Evolutionary conservation across 2,329 filamentous ascomycete genomes (phyloP).

Genomic region (Fonsecaea pedrosoi): DNA sequence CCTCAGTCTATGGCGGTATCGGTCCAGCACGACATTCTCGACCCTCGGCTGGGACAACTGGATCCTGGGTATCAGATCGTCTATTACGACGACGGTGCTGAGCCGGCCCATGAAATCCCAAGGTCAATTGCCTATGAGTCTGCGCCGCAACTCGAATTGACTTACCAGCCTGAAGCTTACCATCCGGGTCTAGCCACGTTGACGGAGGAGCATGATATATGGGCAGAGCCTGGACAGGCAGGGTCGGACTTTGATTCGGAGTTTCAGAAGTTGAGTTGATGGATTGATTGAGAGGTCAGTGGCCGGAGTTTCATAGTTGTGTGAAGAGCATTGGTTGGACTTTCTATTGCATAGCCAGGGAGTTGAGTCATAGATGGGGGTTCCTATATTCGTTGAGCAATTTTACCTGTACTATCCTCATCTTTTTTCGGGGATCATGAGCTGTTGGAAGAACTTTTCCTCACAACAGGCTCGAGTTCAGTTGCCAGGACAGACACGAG

Average conservation of each 20-base stretch:
- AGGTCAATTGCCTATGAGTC: conserved; percentile 37
- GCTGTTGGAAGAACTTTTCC: background rate
- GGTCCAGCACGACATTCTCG: conserved; percentile 47
- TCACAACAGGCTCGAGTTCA: background rate
- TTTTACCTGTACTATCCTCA: conserved; percentile 9
- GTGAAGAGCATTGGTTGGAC: background rate
- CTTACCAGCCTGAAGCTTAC: conserved; percentile 38
- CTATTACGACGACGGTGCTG: conserved; percentile 37
- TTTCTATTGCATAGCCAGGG: conserved; percentile 22
- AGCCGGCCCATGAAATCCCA: conserved; percentile 40
- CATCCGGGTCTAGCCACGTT: conserved; percentile 44
- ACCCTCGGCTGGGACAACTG: conserved; percentile 48
- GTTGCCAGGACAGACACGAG: background rate
- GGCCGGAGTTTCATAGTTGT: background rate
- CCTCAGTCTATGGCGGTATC: conserved; percentile 40
- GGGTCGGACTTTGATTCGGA: conserved; percentile 39
- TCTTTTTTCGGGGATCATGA: background rate
- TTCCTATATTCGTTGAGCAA: conserved; percentile 12
- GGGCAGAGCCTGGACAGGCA: conserved; percentile 35
- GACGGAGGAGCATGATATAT: conserved; percentile 46
- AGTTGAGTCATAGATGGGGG: conserved; percentile 18
- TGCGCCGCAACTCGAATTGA: conserved; percentile 24
- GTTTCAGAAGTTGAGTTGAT: conserved; percentile 36
- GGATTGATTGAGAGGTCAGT: background rate
- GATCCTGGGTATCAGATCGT: conserved; percentile 43